Percentiles rank a stretch among this genome's conserved stretches.
Evolutionary conservation across 352 stramenopile genomes (phyloP).

Genomic region (Halophytophthora batemanensis): DNA sequence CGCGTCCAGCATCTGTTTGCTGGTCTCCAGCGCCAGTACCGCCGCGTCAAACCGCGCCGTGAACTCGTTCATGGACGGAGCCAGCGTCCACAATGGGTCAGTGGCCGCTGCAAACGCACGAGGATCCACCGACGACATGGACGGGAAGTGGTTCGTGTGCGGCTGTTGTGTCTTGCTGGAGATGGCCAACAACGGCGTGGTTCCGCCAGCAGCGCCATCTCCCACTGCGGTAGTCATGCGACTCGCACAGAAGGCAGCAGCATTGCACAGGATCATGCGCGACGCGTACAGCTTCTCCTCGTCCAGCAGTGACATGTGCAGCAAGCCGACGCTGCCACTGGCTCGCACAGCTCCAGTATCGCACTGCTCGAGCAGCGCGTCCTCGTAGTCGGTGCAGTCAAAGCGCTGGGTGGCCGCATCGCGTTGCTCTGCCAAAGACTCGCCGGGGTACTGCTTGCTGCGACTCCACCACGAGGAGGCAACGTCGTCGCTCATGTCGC

Average conservation of each 20-base stretch:
- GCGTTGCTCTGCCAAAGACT: constrained; percentile 48
- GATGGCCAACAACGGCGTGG: constrained; percentile 47
- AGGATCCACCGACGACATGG: constrained; percentile 47
- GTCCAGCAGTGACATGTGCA: constrained; percentile 65
- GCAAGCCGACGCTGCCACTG: constrained; percentile 30
- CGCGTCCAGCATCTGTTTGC: constrained; percentile 38
- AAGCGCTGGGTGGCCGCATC: constrained; percentile 39
- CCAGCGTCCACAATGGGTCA: constrained; percentile 58
- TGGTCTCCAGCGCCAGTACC: constrained; percentile 44
- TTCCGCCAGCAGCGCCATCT: constrained; percentile 25
- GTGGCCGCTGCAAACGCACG: constrained; percentile 53
- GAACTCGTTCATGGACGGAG: constrained; percentile 61
- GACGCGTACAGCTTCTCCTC: constrained; percentile 81
- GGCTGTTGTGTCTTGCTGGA: constrained; percentile 33
- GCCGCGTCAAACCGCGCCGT: constrained; percentile 48
- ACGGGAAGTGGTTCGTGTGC: constrained; percentile 36
- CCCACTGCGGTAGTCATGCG: constrained; percentile 68
- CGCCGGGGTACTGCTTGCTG: constrained; percentile 20
- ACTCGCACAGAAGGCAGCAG: constrained; percentile 66
- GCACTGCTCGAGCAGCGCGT: constrained; percentile 41
- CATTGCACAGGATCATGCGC: constrained; percentile 79
- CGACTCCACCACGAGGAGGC: constrained; percentile 53
- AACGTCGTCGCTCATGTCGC: constrained; percentile 19
- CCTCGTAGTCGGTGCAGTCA: constrained; percentile 36
- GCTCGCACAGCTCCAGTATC: constrained; percentile 24